Base-by-base conservation (phyloP, 1,284 basidiomycete species). In the Limonomyces culmigenus region DNA sequence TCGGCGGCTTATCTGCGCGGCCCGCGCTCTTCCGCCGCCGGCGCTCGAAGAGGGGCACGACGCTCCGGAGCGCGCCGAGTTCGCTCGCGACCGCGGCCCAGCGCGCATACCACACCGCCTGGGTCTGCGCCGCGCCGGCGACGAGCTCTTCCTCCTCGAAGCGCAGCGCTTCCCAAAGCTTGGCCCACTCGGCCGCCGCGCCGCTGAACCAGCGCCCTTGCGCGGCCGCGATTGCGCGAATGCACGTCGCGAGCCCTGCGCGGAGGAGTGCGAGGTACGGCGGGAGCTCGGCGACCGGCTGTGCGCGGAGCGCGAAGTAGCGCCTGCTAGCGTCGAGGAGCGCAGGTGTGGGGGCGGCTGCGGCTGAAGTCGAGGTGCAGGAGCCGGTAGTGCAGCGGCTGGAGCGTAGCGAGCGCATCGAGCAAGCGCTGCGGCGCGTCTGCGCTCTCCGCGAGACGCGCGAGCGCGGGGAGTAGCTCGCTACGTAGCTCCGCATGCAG, bases 111-210 rank as follows among this genome's bases (percentile, higher is more conserved):
- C 79, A 84, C 8, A 81, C 73, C 0, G 58, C 57, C 27, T 70
- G 47, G 13, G 78, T 81, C 55, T 80, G 74, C 31, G 62, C 63
- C 11, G 63, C 63, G 5, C 72, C 73, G 1, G 63, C 69, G 40
- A 74, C 74, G 49, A 69, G 59, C 56, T 81, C 79, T 4, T 73
- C 77, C 29, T 83, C 78, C 8, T 80, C n/a, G n/a, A n/a, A 74
- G 25, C 70, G 62, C 30, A 85, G 57, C 45, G 77, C 76, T 38
- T 83, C 74, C 81, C 81, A 85, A 14, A 85, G 54, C n/a, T 72
- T 70, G 1, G 60, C 62, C 81, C 81, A 86, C 29, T 64, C 55
- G 35, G 69, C 67, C 30, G 65, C 59, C 4, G 74, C 62, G 29
- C 66, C 65, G 17, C 49, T 41, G 58, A 69, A 85, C 45, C 74